phyloP scores from a whole-genome alignment of 805 yeast genomes.

The Sugiyamaella chiloensis region DNA sequence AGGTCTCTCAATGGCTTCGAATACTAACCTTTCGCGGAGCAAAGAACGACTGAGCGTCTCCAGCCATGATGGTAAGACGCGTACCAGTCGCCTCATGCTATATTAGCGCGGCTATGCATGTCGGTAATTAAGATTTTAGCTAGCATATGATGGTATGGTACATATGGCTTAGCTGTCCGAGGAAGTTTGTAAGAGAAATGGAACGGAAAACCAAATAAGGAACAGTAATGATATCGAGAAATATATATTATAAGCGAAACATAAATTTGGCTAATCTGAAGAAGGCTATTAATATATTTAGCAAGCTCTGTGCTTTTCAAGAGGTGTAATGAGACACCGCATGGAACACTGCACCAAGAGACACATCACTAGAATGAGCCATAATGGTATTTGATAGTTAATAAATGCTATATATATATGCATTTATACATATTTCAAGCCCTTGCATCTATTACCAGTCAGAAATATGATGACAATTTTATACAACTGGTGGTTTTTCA shows the following conservation, averaged over 20 bases:
- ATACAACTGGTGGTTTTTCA: neutral
- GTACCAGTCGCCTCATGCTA: neutral
- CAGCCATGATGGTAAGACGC: slow-evolving; percentile 4
- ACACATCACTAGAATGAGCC: too few relatives aligned
- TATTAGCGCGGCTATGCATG: neutral
- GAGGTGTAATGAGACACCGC: too few relatives aligned
- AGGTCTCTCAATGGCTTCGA: neutral
- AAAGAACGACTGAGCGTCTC: slow-evolving; percentile 9
- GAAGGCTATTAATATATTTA: too few relatives aligned
- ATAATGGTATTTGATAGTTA: too few relatives aligned
- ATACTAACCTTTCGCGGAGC: slow-evolving; percentile 9
- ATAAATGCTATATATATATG: neutral
- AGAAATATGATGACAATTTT: neutral
- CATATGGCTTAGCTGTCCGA: neutral
- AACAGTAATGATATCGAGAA: neutral
- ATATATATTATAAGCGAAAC: neutral
- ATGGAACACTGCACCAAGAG: too few relatives aligned
- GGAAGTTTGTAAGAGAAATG: neutral
- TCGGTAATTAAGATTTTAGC: too few relatives aligned
- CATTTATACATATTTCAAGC: neutral
- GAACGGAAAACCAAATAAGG: neutral
- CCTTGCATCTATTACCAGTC: neutral
- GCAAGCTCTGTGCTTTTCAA: too few relatives aligned
- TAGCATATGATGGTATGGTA: too few relatives aligned
- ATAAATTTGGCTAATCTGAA: too few relatives aligned